Evolutionary conservation across 805 yeast genomes (phyloP).

Genomic region (Nadsonia fulvescens): DNA sequence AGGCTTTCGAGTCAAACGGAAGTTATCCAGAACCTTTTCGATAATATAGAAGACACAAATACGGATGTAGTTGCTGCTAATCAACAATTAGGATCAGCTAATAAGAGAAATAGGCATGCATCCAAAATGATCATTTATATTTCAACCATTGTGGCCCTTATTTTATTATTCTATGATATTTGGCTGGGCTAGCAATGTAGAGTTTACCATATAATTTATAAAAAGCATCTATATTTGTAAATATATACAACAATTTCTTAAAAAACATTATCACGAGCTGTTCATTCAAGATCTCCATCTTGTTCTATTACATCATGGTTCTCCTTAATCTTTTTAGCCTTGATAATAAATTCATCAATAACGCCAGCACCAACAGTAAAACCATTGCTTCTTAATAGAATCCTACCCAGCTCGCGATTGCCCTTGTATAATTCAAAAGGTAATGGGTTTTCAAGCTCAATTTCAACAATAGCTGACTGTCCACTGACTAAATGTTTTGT

Average conservation of each 20-base stretch:
- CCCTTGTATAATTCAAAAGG: conserved; percentile 35
- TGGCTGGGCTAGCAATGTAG: too few species aligned
- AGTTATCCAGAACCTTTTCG: conserved; percentile 41
- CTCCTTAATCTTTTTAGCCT: too few species aligned
- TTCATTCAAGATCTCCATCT: too few species aligned
- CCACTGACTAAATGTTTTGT: conserved; percentile 46
- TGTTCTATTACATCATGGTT: too few species aligned
- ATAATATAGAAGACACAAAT: conserved; percentile 49
- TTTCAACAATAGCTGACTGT: conserved; percentile 38
- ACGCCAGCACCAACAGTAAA: conserved; percentile 49
- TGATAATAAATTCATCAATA: conserved; percentile 16
- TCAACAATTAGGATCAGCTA: conserved; percentile 48
- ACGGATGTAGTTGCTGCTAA: conserved; percentile 56
- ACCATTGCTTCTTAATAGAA: conserved; percentile 56
- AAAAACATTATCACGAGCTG: too few species aligned
- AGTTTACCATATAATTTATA: too few species aligned
- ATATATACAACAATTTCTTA: too few species aligned
- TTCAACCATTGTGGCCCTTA: conserved; percentile 36
- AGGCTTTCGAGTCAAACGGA: conserved; percentile 61
- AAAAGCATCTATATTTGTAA: too few species aligned
- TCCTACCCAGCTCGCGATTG: conserved; percentile 38
- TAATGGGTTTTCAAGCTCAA: conserved; percentile 30
- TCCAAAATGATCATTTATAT: conserved; percentile 37
- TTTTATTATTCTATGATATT: conserved; percentile 31
- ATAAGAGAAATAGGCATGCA: conserved; percentile 41